Base-by-base conservation (phyloP, 1,139 yeast genomes). In the Pichia sp. region DNA sequence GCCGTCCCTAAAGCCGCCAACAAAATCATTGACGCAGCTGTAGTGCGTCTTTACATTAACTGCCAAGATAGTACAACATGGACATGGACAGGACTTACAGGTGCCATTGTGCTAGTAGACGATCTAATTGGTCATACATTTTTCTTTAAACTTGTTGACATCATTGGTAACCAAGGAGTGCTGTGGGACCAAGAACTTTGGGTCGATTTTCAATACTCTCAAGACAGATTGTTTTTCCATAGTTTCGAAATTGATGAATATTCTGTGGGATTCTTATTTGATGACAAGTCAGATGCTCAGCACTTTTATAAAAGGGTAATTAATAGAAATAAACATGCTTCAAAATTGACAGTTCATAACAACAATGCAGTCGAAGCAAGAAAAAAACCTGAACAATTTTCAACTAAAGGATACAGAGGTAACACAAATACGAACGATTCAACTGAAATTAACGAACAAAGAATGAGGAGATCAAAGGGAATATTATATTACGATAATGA, bases 131-230 rank as follows among this genome's bases (percentile, higher is more conserved):
- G 98, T 4, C 91, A 89, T 62, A 87, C 96, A 0, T 89, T 84
- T 59, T 91, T 88, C 61, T 69, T 91, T 40, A 91, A 91, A 60
- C 60, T 91, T 44, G 94, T 91, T 10, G 98, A 91, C 56, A 77
- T 91, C 32, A 60, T 69, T 31, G 95, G 95, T 10, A 76, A 77
- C 49, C 69, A 85, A 31, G 97, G 97, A 16, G 95, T 91, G 1
- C 51, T 91, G 1, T 91, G 98, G 98, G 98, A 91, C 61, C 98
- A 91, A 61, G 98, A 91, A 61, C 64, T 91, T 37, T 91, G 86
- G 58, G 80, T 87, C 9, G 83, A 85, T 54, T 88, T 91, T 60
- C 82, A 80, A 50, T 91, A 91, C 63, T 76, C 84, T 59, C 97
- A 91, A 62, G 98, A 91, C 60, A 74, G 98, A 21, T 80, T 94